These are phyloP conservation scores for Rhizophagus prolifer DNA, from an alignment of 192 early-diverging fungal species.

Conservation along the genomic window DNA sequence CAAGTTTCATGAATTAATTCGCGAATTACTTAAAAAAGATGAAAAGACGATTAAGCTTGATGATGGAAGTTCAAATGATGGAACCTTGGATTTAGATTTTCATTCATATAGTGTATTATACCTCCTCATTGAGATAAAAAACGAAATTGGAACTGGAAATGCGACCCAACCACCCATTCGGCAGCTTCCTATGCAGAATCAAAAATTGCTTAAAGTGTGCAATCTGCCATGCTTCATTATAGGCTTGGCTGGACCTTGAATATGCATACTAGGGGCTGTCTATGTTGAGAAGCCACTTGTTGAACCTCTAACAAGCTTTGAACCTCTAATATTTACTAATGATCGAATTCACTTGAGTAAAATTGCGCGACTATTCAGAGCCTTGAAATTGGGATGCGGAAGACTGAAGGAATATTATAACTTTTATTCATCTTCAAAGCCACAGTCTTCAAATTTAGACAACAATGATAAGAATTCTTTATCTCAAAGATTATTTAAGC, in stretches of 20 bases:
- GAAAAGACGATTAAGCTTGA: background rate
- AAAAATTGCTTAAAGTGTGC: slow-evolving; percentile 4
- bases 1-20: slow-evolving; percentile 5
- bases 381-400: background rate
- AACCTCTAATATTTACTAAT: background rate
- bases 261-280: slow-evolving; percentile 10
- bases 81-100: background rate
- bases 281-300: slow-evolving; percentile 16
- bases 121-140: slow-evolving; percentile 9
- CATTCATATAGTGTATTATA: background rate
- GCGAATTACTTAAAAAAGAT: slow-evolving; percentile 2
- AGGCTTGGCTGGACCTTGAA: slow-evolving; percentile 18
- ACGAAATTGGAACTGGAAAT: slow-evolving; percentile 9
- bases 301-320: slow-evolving; percentile 1
- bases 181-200: background rate
- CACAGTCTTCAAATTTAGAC: too few relatives aligned
- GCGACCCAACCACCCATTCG: background rate
- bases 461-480: too few relatives aligned
- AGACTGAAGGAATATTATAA: slow-evolving; percentile 5
- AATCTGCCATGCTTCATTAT: slow-evolving; percentile 12
- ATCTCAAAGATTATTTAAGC: too few relatives aligned
- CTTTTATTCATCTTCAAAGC: too few relatives aligned
- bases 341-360: background rate
- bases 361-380: slow-evolving; percentile 15
- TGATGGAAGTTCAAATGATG: slow-evolving; percentile 11